Base-by-base conservation (phyloP, 495 filamentous ascomycete genomes). In the Hypoxylon rickii region DNA sequence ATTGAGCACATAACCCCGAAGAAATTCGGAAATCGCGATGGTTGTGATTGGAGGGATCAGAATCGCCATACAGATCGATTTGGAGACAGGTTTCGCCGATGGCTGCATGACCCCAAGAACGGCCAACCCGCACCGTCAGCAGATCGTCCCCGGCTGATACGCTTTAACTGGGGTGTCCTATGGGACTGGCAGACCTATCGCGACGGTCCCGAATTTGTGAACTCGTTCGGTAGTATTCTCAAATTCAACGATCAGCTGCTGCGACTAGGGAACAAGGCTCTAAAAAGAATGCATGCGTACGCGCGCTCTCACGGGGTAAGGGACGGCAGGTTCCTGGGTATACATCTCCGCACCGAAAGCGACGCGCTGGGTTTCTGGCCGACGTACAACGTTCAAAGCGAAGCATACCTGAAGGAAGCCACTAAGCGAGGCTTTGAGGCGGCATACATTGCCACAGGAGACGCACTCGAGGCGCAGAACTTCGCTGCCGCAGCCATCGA, bases 81-180 rank as follows among this genome's bases (percentile, higher is more conserved):
- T 21, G 72, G 70, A 24, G 54, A 61, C n/a, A 65, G 62, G 11
- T 76, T 77, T 44, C 63, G 62, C 17, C 56, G 26, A 5, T 70
- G 67, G 60, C 42, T 77, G 0, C 21, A 68, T 1, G 57, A 66
- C 29, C 51, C 62, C 12, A 66, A 74, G 44, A 61, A 63, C 39
- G 58, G 64, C 3, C 53, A 60, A 2, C 51, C 49, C 3, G 51
- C 61, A 7, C 65, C 71, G 1, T 69, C 65, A 38, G 29, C 40
- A 17, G 49, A 60, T 8, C 65, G 65, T 13, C 75, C 72, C 3
- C 70, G 75, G 6, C 59, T 70, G 29, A 64, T 74, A 49, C 68
- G 72, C 3, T 73, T 79, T 43, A 72, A 67, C 48, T 79, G 78
- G 76, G 76, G 76, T 7, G 75, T 73, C 6, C 73, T 75, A 38